A percentile compares a stretch with the other conserved stretches of the same genome.
These are phyloP conservation scores for Mucor indicus DNA, from an alignment of 371 early-diverging fungal species.

Conservation along the genomic window DNA sequence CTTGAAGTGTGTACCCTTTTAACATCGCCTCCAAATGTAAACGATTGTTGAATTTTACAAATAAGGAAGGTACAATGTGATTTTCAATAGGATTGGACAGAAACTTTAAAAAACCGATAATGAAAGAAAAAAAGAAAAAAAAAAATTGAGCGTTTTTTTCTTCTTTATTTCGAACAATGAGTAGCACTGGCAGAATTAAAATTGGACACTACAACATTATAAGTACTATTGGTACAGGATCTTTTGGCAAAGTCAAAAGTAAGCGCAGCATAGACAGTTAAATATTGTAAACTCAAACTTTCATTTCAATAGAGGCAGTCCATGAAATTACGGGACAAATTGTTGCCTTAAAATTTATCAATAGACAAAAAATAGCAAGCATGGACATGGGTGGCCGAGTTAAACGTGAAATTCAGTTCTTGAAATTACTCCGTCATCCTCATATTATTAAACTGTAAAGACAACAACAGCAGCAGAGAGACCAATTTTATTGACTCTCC, in stretches of 20 bases:
- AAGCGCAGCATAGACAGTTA: constrained; percentile 35
- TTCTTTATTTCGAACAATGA: background rate
- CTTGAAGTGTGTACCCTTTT: too few species aligned
- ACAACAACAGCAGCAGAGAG: background rate
- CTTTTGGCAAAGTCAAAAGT: constrained; percentile 98
- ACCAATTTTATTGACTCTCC: background rate
- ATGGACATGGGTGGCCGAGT: constrained; percentile 93
- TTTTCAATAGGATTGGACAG: too few species aligned
- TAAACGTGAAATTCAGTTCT: constrained; percentile 96
- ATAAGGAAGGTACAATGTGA: too few species aligned
- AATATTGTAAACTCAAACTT: background rate
- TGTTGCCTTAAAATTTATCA: constrained; percentile 96
- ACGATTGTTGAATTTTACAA: background rate
- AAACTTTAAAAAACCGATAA: too few species aligned
- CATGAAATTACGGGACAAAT: constrained; percentile 90
- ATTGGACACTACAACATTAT: constrained; percentile 92
- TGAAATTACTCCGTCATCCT: constrained; percentile 92
- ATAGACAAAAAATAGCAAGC: constrained; percentile 83
- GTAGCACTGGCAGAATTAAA: constrained; percentile 49
- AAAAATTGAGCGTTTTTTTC: background rate
- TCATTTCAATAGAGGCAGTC: constrained; percentile 77
- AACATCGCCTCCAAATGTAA: background rate
- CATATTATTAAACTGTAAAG: constrained; percentile 96
- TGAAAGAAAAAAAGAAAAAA: background rate
- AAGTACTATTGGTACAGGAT: constrained; percentile 93